phyloP scores from a whole-genome alignment of 169 alveolate species.

The Plasmodium chabaudi region DNA sequence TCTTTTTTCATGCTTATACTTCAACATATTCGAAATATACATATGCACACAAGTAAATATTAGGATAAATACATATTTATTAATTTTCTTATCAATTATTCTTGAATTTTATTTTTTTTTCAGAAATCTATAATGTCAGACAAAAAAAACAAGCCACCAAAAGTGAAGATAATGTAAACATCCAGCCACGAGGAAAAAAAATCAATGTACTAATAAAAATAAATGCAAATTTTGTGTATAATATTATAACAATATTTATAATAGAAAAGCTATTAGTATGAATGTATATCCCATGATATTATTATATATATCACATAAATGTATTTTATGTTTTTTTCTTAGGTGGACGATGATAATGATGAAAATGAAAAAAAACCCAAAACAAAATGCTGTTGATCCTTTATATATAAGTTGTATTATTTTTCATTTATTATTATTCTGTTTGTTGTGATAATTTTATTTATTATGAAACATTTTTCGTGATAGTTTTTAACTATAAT shows the following conservation, averaged over 20 bases:
- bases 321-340: slow-evolving; percentile 6
- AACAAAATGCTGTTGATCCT: slow-evolving; percentile 53
- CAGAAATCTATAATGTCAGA: slow-evolving; percentile 72
- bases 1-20: no score
- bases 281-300: background rate
- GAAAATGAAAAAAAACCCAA: slow-evolving; percentile 35
- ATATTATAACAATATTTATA: no score
- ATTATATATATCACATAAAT: background rate
- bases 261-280: no score
- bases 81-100: slow-evolving; percentile 10
- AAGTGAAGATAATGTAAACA: slow-evolving; percentile 70
- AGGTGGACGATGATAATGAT: slow-evolving; percentile 70
- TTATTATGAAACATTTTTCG: slow-evolving; percentile 61
- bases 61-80: slow-evolving; percentile 3
- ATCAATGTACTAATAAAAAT: slow-evolving; percentile 45
- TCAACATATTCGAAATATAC: background rate
- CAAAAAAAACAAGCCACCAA: slow-evolving; percentile 72
- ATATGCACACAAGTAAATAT: background rate
- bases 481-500: slow-evolving; percentile 42
- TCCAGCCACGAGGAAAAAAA: slow-evolving; percentile 76
- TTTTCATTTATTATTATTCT: slow-evolving; percentile 34
- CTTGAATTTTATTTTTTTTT: background rate
- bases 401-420: slow-evolving; percentile 11
- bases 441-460: slow-evolving; percentile 56
- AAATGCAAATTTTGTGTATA: background rate